Conservation (phyloP, 164 flowering plant species). For the Vitis riparia region DNA sequence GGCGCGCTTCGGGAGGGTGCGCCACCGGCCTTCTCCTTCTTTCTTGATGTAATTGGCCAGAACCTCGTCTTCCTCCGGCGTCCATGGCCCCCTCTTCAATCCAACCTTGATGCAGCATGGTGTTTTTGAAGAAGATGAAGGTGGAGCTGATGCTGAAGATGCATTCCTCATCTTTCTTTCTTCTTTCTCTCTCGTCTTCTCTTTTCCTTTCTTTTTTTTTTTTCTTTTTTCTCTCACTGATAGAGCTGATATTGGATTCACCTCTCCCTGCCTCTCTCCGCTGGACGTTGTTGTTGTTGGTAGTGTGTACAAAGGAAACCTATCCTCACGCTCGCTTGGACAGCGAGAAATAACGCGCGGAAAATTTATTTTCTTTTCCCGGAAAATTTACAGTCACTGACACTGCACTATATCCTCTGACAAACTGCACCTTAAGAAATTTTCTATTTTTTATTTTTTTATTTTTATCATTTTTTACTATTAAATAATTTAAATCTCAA, state of each 20-base stretch:
- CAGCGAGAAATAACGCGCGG: too few species aligned
- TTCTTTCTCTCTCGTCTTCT: not conserved
- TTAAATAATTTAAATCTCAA: too few species aligned
- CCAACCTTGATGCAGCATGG: constrained; percentile 57
- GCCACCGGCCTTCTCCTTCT: constrained; percentile 69
- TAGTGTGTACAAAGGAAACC: too few species aligned
- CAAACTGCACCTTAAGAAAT: too few species aligned
- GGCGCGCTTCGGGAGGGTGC: constrained; percentile 59
- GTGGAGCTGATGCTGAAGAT: constrained; percentile 4
- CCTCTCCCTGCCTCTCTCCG: not conserved
- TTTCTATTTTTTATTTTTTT: too few species aligned
- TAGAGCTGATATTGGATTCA: too few species aligned
- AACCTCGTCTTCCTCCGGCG: constrained; percentile 59
- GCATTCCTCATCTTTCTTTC: constrained; percentile 17
- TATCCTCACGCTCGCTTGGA: too few species aligned
- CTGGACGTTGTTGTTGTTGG: not conserved
- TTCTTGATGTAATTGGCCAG: constrained; percentile 35
- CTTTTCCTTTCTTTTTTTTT: not conserved
- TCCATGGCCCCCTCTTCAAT: constrained; percentile 74
- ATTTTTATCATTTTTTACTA: too few species aligned
- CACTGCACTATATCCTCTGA: too few species aligned
- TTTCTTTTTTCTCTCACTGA: not conserved
- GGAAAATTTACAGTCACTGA: too few species aligned
- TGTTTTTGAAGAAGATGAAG: constrained; percentile 16
- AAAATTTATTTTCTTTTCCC: too few species aligned